These are phyloP conservation scores for Mucor lusitanicus DNA, from an alignment of 371 early-diverging fungal genomes.

Conservation along the genomic window DNA sequence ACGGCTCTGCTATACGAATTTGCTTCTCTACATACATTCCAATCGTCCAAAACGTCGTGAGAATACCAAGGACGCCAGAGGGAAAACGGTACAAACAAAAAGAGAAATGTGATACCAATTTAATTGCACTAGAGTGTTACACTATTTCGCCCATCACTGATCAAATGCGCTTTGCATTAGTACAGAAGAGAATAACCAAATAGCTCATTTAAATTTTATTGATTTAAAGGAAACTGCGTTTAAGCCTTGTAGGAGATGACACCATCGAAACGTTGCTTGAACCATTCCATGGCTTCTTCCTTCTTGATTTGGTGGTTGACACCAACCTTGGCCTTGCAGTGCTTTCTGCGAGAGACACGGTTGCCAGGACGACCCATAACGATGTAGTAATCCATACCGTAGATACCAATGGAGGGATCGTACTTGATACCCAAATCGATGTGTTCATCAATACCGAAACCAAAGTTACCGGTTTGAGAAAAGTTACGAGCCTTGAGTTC, in stretches of 20 bases:
- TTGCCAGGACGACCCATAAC: constrained; percentile 98
- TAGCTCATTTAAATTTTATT: background rate
- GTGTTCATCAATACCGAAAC: constrained; percentile 99
- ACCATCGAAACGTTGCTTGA: constrained; percentile 27
- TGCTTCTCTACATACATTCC: background rate
- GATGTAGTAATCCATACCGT: constrained; percentile 98
- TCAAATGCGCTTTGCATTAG: background rate
- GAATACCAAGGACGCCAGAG: background rate
- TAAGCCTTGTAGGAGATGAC: constrained; percentile 17
- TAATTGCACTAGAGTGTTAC: background rate
- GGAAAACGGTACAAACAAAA: background rate
- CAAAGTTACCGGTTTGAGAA: constrained; percentile 99
- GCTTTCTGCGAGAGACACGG: constrained; percentile 97
- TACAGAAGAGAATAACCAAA: background rate
- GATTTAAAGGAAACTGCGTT: background rate
- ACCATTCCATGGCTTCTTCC: constrained; percentile 28
- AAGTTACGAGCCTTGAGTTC: constrained; percentile 97
- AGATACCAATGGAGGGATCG: constrained; percentile 99
- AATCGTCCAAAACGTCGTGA: background rate
- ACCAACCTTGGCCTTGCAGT: constrained; percentile 87
- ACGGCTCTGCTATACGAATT: no score
- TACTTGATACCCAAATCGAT: constrained; percentile 99
- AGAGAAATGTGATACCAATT: background rate
- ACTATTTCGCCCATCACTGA: background rate
- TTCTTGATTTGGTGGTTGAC: constrained; percentile 93